A percentile compares a stretch with the other conserved stretches of the same genome.
Conservation (phyloP, 1,284 basidiomycete genomes). For the Pascua guehoae region DNA sequence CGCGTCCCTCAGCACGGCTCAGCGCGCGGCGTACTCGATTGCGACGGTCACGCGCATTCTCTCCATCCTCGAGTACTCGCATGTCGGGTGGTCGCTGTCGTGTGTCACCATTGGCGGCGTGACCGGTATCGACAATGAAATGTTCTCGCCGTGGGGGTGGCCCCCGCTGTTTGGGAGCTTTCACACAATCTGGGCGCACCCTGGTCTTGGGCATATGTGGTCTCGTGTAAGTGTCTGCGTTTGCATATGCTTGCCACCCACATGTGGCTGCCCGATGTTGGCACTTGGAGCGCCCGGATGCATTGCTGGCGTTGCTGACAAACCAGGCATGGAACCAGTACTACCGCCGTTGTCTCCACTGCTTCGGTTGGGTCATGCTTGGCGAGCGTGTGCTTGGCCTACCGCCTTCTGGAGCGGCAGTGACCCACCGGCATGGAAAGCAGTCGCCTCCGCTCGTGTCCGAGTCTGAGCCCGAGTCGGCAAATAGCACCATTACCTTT, state of each 20-base stretch:
- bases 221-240: slow-evolving; percentile 28
- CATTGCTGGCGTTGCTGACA: slow-evolving; percentile 2
- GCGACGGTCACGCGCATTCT: slow-evolving; percentile 26
- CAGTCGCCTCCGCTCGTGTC: background rate
- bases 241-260: no score
- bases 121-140: slow-evolving; percentile 32
- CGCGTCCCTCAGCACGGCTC: slow-evolving; percentile 13
- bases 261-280: no score
- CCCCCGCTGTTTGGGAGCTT: slow-evolving; percentile 38
- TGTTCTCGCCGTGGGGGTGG: slow-evolving; percentile 43
- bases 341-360: slow-evolving; percentile 33
- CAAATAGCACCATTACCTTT: background rate
- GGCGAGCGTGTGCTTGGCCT: slow-evolving; percentile 40
- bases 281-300: no score
- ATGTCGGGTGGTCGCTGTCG: slow-evolving; percentile 10
- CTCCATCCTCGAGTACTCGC: slow-evolving; percentile 22
- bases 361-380: slow-evolving; percentile 38
- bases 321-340: slow-evolving; percentile 42
- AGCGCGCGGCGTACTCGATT: slow-evolving; percentile 27
- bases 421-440: slow-evolving; percentile 1
- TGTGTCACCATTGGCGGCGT: slow-evolving; percentile 30
- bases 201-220: slow-evolving; percentile 40
- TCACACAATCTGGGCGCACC: slow-evolving; percentile 28
- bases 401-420: slow-evolving; percentile 26
- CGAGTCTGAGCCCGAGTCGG: background rate